Percentiles rank a stretch among this genome's conserved stretches.
Conservation (phyloP, 2,329 filamentous ascomycete species). For the Stachybotrys elegans region DNA sequence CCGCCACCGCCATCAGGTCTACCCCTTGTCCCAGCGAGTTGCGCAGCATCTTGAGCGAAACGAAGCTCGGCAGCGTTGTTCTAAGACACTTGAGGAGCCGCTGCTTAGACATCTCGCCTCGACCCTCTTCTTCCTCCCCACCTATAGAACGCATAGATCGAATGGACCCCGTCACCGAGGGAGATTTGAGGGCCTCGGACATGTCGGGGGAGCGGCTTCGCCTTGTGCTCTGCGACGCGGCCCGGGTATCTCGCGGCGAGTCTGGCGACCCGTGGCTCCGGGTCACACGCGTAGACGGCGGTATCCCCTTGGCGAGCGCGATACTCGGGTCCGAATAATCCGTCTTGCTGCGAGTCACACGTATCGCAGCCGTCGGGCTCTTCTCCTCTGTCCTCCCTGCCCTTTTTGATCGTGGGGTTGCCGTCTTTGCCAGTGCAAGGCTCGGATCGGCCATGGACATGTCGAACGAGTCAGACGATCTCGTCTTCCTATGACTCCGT, state of each 20-base stretch:
- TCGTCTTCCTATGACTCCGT: conserved; percentile 17
- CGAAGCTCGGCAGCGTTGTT: conserved; percentile 46
- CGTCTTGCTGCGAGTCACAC: conserved; percentile 21
- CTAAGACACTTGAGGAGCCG: conserved; percentile 42
- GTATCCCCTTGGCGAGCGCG: conserved; percentile 13
- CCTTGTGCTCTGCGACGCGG: not conserved
- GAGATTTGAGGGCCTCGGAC: conserved; percentile 16
- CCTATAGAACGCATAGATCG: conserved; percentile 11
- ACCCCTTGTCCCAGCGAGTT: conserved; percentile 41
- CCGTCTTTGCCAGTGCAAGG: conserved; percentile 19
- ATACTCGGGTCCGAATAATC: conserved; percentile 20
- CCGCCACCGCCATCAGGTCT: conserved; percentile 52
- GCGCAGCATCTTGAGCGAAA: conserved; percentile 47
- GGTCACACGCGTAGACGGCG: conserved; percentile 1
- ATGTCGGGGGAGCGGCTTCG: conserved; percentile 14
- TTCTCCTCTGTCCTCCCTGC: conserved; percentile 12
- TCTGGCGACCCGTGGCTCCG: conserved; percentile 12
- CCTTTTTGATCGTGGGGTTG: conserved; percentile 8
- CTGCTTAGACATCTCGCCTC: conserved; percentile 25
- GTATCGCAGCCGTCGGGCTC: conserved; percentile 13
- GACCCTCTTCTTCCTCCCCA: conserved; percentile 10
- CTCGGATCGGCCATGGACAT: conserved; percentile 21
- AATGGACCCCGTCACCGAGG: conserved; percentile 21
- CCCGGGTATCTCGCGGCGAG: conserved; percentile 12
- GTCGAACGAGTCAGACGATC: conserved; percentile 16